phyloP scores from a whole-genome alignment of 2,329 filamentous ascomycete genomes.

The Arthrobotrys pseudoclavata region DNA sequence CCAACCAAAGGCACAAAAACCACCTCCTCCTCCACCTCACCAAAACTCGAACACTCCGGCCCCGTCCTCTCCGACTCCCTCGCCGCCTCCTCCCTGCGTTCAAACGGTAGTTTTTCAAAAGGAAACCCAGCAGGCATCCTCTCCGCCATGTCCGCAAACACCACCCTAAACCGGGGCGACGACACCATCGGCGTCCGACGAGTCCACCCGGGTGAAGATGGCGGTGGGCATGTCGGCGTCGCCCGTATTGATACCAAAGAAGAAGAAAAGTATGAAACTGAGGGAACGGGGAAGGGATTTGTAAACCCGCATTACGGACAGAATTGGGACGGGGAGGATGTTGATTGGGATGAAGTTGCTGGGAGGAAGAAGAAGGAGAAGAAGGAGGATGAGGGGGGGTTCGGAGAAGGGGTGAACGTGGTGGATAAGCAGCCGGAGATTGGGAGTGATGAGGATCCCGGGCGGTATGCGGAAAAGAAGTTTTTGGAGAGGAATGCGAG shows the following conservation, averaged over 20 bases:
- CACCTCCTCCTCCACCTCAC: slow-evolving; percentile 37
- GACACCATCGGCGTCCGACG: slow-evolving; percentile 56
- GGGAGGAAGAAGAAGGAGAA: slow-evolving; percentile 9
- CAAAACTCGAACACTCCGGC: slow-evolving; percentile 61
- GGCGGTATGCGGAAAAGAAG: slow-evolving; percentile 57
- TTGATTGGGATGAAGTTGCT: not conserved
- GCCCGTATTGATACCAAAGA: not conserved
- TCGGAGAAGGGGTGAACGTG: slow-evolving; percentile 46
- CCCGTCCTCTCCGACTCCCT: slow-evolving; percentile 61
- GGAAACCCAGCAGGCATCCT: slow-evolving; percentile 60
- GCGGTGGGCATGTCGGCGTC: slow-evolving; percentile 3
- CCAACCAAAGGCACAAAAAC: slow-evolving; percentile 61
- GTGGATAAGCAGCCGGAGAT: slow-evolving; percentile 58
- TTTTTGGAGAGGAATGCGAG: slow-evolving; percentile 40
- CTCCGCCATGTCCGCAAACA: slow-evolving; percentile 20
- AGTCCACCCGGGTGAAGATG: slow-evolving; percentile 25
- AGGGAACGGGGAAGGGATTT: slow-evolving; percentile 5
- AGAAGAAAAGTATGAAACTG: slow-evolving; percentile 16
- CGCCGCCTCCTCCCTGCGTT: slow-evolving; percentile 60
- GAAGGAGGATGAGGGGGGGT: slow-evolving; percentile 14
- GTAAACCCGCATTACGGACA: slow-evolving; percentile 12
- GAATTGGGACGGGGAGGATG: slow-evolving; percentile 25
- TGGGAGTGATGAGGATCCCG: slow-evolving; percentile 60
- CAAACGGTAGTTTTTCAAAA: slow-evolving; percentile 59
- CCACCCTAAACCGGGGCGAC: slow-evolving; percentile 56